phyloP scores from a whole-genome alignment of 345 rosid genomes.

The Crucihimalaya himalaica region DNA sequence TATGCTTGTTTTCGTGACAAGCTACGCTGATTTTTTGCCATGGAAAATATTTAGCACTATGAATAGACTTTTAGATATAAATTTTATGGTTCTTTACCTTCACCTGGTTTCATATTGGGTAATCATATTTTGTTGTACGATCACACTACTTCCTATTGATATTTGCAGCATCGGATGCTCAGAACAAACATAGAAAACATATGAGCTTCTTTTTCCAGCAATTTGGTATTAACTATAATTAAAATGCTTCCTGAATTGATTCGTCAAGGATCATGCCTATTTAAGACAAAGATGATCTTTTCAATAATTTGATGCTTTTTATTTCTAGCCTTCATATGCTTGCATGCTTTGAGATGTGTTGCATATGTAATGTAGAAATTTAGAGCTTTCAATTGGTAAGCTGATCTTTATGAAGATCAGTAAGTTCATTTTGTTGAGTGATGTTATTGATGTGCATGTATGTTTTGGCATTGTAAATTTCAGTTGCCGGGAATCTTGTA shows the following conservation, averaged over 20 bases:
- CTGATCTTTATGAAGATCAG: neutral
- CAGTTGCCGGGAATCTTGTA: neutral
- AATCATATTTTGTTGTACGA: neutral
- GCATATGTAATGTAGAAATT: neutral
- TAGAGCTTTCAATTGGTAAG: neutral
- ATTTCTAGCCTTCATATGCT: neutral
- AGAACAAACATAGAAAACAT: conserved; percentile 71
- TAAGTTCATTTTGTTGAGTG: neutral
- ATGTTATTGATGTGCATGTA: neutral
- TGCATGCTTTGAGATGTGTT: neutral
- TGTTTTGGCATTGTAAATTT: neutral
- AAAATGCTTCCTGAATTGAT: conserved; percentile 60
- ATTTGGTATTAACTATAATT: conserved; percentile 77
- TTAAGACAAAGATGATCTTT: conserved; percentile 60
- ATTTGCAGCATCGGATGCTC: conserved; percentile 61
- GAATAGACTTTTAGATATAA: neutral
- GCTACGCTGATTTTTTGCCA: neutral
- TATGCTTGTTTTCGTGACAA: neutral
- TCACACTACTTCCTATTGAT: neutral
- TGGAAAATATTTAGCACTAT: neutral
- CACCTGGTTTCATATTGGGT: neutral
- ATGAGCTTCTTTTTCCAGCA: conserved; percentile 79
- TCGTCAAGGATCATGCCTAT: conserved; percentile 81
- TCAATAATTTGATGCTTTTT: too few species aligned
- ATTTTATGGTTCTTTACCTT: neutral